phyloP scores from a whole-genome alignment of 2,329 filamentous ascomycete species.

The Ceratocystis lukuohia region DNA sequence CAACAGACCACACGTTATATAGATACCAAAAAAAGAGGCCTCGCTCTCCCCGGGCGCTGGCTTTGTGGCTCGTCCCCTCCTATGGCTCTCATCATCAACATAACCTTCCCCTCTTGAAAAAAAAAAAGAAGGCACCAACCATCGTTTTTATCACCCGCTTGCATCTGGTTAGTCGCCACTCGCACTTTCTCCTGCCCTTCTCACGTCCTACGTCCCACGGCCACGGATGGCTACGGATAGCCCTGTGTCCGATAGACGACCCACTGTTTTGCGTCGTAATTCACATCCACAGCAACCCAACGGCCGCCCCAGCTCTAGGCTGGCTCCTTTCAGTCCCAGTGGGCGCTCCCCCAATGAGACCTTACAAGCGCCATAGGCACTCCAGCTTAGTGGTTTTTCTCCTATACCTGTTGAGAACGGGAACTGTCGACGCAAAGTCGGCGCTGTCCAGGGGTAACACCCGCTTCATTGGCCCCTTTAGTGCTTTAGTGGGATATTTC shows the following conservation, averaged over 20 bases:
- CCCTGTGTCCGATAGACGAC: neutral
- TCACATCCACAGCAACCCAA: too few relatives aligned
- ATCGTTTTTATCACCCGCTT: neutral
- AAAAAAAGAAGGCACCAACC: neutral
- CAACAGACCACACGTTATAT: too few relatives aligned
- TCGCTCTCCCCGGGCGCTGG: neutral
- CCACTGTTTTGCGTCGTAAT: neutral
- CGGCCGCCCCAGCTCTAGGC: too few relatives aligned
- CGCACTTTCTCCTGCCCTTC: neutral
- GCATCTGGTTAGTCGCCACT: constrained; percentile 1
- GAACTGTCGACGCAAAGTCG: neutral
- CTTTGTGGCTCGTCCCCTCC: neutral
- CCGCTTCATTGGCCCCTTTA: too few relatives aligned
- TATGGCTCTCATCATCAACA: neutral
- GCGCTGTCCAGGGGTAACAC: neutral
- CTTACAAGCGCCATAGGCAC: too few relatives aligned
- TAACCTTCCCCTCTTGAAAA: neutral
- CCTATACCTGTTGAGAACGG: too few relatives aligned
- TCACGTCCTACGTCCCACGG: neutral
- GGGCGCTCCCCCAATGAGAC: too few relatives aligned
- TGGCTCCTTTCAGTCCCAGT: too few relatives aligned
- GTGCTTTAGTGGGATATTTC: too few relatives aligned
- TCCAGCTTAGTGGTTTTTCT: too few relatives aligned
- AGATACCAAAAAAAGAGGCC: neutral
- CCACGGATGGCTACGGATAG: neutral